These are phyloP conservation scores for Xylariaceae sp. DNA, from an alignment of 2,329 filamentous ascomycete species.

Conservation along the genomic window DNA sequence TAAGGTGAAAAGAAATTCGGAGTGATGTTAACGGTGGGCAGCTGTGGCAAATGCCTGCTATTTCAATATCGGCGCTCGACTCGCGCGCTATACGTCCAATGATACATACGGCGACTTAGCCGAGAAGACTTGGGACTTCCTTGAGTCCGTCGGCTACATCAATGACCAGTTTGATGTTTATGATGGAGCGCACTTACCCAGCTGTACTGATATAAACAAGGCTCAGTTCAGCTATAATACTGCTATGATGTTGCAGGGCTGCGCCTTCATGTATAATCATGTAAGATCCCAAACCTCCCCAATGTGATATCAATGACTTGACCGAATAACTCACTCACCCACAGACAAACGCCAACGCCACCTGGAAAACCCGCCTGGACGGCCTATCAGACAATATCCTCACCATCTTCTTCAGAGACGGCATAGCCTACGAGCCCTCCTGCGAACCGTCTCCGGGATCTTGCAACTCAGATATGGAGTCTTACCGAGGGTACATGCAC, in stretches of 20 bases:
- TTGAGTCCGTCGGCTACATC: constrained; percentile 51
- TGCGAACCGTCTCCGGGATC: constrained; percentile 54
- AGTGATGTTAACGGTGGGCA: too few species aligned
- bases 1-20: constrained; percentile 11
- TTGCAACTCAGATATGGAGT: constrained; percentile 69
- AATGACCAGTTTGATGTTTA: constrained; percentile 60
- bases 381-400: constrained; percentile 50
- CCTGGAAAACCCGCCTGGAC: constrained; percentile 55
- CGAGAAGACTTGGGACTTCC: constrained; percentile 60
- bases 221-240: constrained; percentile 66
- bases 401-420: constrained; percentile 51
- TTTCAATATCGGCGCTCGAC: constrained; percentile 63
- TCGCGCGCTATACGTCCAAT: constrained; percentile 68
- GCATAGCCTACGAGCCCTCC: constrained; percentile 60
- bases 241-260: constrained; percentile 58
- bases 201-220: constrained; percentile 59
- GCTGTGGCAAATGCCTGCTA: constrained; percentile 60
- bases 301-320: neutral
- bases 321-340: constrained; percentile 12
- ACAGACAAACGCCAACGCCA: constrained; percentile 47
- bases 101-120: constrained; percentile 61
- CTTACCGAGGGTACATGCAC: constrained; percentile 68
- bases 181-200: constrained; percentile 57
- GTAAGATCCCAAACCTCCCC: constrained; percentile 26
- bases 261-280: constrained; percentile 66